A percentile compares a stretch with the other conserved stretches of the same genome.
These are phyloP conservation scores for Yamadazyma membranifaciens DNA, from an alignment of 1,139 yeast species.

Conservation along the genomic window DNA sequence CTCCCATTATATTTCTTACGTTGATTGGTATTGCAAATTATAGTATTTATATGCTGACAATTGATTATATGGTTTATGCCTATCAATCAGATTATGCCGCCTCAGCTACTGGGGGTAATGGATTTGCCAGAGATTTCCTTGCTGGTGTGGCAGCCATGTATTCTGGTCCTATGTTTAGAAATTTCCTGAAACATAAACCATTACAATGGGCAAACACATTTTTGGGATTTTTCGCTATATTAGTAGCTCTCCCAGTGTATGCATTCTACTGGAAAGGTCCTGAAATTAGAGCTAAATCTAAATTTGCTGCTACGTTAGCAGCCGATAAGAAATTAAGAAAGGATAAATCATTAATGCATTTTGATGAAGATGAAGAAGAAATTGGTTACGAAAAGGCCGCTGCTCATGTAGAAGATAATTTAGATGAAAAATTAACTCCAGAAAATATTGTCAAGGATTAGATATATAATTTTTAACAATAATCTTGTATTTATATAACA, in stretches of 20 bases:
- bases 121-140: constrained; percentile 37
- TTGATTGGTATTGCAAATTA: constrained; percentile 35
- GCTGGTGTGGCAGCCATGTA: constrained; percentile 38
- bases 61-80: constrained; percentile 39
- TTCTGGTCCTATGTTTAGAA: constrained; percentile 31
- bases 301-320: constrained; percentile 30
- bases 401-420: background rate
- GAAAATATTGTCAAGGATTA: constrained; percentile 1
- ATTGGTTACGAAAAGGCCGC: constrained; percentile 11
- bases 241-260: constrained; percentile 28
- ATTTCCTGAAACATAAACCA: constrained; percentile 25
- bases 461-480: background rate
- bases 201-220: constrained; percentile 36
- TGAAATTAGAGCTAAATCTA: constrained; percentile 21
- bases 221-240: constrained; percentile 29
- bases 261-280: constrained; percentile 32
- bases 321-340: constrained; percentile 22
- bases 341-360: constrained; percentile 12
- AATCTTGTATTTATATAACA: background rate
- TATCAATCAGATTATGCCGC: constrained; percentile 37
- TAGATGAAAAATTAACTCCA: constrained; percentile 1
- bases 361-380: constrained; percentile 13
- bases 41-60: constrained; percentile 37
- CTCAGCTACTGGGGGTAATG: constrained; percentile 42
- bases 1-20: constrained; percentile 32